A percentile compares a stretch with the other conserved stretches of the same genome.
phyloP scores from a whole-genome alignment of 495 filamentous ascomycete genomes.

The Pseudevernia furfuracea region DNA sequence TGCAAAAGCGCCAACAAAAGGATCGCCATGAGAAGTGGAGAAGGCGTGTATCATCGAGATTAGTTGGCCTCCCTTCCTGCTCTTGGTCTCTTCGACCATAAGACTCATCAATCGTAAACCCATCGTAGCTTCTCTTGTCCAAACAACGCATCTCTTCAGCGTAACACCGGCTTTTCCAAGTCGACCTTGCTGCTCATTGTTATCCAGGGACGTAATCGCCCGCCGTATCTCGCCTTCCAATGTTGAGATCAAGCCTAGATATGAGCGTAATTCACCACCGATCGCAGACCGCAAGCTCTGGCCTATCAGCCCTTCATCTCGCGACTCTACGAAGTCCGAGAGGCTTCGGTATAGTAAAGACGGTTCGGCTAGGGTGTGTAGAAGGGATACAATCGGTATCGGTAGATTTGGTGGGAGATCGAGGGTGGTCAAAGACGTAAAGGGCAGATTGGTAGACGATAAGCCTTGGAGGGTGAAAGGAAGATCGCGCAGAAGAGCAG shows the following conservation, averaged over 20 bases:
- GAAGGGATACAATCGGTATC: constrained; percentile 73
- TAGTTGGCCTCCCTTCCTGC: constrained; percentile 84
- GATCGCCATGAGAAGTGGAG: constrained; percentile 88
- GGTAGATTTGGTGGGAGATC: constrained; percentile 73
- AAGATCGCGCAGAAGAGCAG: constrained; percentile 75
- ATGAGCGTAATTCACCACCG: constrained; percentile 74
- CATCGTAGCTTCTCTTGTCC: constrained; percentile 97
- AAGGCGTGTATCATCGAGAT: constrained; percentile 92
- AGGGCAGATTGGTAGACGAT: constrained; percentile 75
- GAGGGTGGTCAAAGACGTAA: constrained; percentile 54
- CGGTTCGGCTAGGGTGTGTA: constrained; percentile 88
- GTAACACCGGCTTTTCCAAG: constrained; percentile 89
- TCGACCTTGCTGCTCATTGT: constrained; percentile 52
- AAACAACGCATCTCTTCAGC: constrained; percentile 89
- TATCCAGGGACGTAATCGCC: constrained; percentile 62
- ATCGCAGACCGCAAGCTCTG: constrained; percentile 92
- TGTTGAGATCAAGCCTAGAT: constrained; percentile 86
- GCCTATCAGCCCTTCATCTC: constrained; percentile 65
- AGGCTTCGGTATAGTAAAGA: constrained; percentile 80
- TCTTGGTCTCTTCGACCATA: constrained; percentile 83
- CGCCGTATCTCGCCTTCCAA: constrained; percentile 89
- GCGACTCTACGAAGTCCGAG: constrained; percentile 67
- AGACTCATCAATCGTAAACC: constrained; percentile 87
- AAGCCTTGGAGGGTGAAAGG: constrained; percentile 93
- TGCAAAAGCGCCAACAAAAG: constrained; percentile 87